phyloP scores from a whole-genome alignment of 2,329 filamentous ascomycete species.

The Xylaria sp. region DNA sequence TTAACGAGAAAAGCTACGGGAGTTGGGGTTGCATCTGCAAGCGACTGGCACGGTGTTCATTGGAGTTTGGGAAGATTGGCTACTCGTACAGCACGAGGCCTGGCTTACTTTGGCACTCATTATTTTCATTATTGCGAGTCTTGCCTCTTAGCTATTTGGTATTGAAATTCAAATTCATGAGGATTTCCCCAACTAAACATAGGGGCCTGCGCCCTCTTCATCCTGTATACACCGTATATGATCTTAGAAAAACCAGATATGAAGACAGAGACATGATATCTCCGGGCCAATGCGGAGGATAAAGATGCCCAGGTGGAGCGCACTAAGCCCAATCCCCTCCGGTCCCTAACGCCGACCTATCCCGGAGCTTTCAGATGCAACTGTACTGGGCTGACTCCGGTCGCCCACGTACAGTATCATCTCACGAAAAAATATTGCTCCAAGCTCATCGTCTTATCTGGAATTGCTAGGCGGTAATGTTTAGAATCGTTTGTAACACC shows the following conservation, averaged over 20 bases:
- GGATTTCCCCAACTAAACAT: neutral
- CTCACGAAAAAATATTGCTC: neutral
- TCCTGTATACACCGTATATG: neutral
- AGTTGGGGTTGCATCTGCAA: conserved; percentile 14
- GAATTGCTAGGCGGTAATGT: neutral
- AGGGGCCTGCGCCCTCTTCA: neutral
- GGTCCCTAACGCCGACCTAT: conserved; percentile 23
- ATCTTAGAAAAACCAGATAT: neutral
- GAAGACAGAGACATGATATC: neutral
- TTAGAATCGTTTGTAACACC: neutral
- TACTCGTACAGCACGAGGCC: neutral
- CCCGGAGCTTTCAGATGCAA: conserved; percentile 30
- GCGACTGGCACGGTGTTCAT: conserved; percentile 4
- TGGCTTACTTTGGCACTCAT: neutral
- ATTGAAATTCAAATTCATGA: neutral
- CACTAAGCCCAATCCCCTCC: conserved; percentile 13
- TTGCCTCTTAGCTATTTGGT: neutral
- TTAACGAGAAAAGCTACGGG: neutral
- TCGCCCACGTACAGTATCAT: neutral
- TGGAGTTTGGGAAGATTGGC: conserved; percentile 15
- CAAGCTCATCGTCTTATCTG: neutral
- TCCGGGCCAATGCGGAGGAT: conserved; percentile 27
- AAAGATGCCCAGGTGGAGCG: conserved; percentile 7
- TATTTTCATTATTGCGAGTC: neutral
- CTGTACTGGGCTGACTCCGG: neutral